phyloP scores from a whole-genome alignment of 225 moss, liverwort and hornwort species.

The Polytrichum formosum region DNA sequence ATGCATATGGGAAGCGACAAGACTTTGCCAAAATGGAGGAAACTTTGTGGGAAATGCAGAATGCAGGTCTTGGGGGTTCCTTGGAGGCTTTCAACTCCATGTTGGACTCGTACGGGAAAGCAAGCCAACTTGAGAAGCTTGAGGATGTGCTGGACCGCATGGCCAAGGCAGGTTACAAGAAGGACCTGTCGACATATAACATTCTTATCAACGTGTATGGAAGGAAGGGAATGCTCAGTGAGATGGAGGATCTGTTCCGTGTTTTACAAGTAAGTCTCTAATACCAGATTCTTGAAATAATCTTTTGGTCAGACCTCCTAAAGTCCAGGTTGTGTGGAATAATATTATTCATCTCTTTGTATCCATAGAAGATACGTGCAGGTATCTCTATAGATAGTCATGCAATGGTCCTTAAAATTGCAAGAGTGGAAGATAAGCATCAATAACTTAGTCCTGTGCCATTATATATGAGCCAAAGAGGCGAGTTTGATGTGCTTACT shows the following conservation, averaged over 20 bases:
- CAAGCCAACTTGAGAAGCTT: constrained; percentile 70
- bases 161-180: constrained; percentile 64
- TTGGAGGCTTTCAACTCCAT: constrained; percentile 88
- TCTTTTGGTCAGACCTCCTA: too few species aligned
- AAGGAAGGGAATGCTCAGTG: constrained; percentile 50
- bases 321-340: too few species aligned
- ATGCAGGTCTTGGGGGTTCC: constrained; percentile 61
- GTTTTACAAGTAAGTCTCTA: constrained; percentile 57
- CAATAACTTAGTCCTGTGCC: too few species aligned
- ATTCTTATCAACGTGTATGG: constrained; percentile 90
- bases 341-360: background rate
- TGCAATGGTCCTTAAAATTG: background rate
- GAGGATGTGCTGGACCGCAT: constrained; percentile 81
- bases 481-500: too few species aligned
- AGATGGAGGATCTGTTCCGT: constrained; percentile 50
- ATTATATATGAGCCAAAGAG: too few species aligned
- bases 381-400: too few species aligned
- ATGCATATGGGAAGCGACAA: constrained; percentile 79
- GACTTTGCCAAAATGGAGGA: constrained; percentile 89
- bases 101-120: constrained; percentile 93
- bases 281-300: background rate
- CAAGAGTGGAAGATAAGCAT: background rate
- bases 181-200: constrained; percentile 75
- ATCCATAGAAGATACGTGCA: background rate
- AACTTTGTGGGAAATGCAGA: constrained; percentile 94